Evolutionary conservation across 2,329 filamentous ascomycete genomes (phyloP), one percentile per base, ranked within the genome.

Genomic region (Cryoendolithus antarcticus): DNA sequence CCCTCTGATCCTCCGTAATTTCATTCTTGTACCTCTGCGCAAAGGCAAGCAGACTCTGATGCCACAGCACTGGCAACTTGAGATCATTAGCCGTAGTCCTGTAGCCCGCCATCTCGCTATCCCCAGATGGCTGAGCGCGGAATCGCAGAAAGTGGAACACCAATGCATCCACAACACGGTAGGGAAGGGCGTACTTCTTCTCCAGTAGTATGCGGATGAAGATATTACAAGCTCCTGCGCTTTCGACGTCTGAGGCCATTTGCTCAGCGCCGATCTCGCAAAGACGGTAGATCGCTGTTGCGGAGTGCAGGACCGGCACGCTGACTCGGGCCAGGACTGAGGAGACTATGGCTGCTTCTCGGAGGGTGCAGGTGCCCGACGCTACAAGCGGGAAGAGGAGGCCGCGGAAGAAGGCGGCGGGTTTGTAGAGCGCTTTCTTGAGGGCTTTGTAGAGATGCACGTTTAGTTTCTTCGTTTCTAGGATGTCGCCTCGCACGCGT

Each of bases 131-230:
- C 19, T 75, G 71, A 38, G 74, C 82, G 28, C 84, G 74, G 67
- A 94, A 95, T n/a, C 91, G 81, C 45, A 96, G 62, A 62, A 98
- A 98, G 62, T 98, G 89, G 67, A 96, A 96, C 7, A 98, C 91
- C 2, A 96, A 69, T 2, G 86, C 81, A 53, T 98, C 91, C 36
- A 98, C 79, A 39, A 94, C 89, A 62, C 93, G 89, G 66, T 83
- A 95, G 0, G 89, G 91, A 8, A 98, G 69, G 0, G 91, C 91
- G 52, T 98, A 96, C 58, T 93, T 93, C 73, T 98, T 98, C 63
- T 95, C 89, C 3, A 98, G 69, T 30, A 98, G 72, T 1, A 85
- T 79, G 56, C 85, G 85, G 64, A 98, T 93, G 62, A 98, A 93
- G 51, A 94, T 82, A 62, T 95, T 96, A 45, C 88, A 91, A 3